Base-by-base conservation (phyloP, 129 eudicot species). In the Flaveria robusta region DNA sequence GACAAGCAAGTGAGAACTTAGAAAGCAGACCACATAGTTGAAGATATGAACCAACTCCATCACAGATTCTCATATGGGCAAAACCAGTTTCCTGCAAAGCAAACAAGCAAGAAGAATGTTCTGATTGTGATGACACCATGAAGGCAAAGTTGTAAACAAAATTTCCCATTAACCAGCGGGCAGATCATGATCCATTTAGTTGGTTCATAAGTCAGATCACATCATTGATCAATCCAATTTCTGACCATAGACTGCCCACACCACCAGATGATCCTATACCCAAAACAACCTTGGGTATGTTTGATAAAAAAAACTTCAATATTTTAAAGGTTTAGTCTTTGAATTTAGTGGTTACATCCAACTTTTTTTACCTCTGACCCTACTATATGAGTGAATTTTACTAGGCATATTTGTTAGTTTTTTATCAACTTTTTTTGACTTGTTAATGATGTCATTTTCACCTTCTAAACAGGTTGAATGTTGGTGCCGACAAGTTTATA, bases 31-130 rank as follows among this genome's bases (percentile, higher is more conserved):
- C 98, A 70, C 93, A 93, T 26, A 93, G 81, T 69, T 93, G 98
- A 81, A 93, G 98, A 87, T 90, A 93, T 49, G 98, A 91, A 79
- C 98, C 98, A 77, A 93, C 98, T 79, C 98, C 98, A 39, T 93
- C 98, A 54, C 91, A 90, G 66, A 93, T 93, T 81, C 98, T 93
- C 98, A 93, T 93, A 82, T 93, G 98, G 14, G 96, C 96, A 87
- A 90, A 93, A 72, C 98, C 98, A 83, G 98, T 93, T 86, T 93
- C 98, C 97, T 93, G 77, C 74, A 55, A 55, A 24, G 27, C 50
- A 66, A 68, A 63, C 31, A 27, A 24, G n/a, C 47, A 26, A 41
- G 2, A 0, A 39, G 0, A 31, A 43, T 22, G 47, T 50, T 39
- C 3, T 55, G 8, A 7, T 7, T 15, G 22, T 16, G 13, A 49